A percentile compares a stretch with the other conserved stretches of the same genome.
phyloP scores from a whole-genome alignment of 352 stramenopile species.

The Aphanomyces astaci region DNA sequence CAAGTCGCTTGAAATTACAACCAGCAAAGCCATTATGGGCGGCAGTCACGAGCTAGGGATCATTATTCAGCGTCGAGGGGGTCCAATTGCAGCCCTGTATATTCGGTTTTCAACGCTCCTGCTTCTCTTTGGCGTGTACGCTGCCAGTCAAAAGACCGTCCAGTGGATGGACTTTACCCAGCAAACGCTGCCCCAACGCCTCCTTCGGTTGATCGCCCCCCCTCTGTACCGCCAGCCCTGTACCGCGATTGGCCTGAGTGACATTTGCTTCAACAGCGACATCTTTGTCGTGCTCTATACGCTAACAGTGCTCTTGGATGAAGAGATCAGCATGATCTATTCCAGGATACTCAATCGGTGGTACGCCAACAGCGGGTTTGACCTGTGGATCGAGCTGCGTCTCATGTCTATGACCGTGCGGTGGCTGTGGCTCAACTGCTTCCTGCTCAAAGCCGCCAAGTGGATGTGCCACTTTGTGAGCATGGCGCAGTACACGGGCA shows the following conservation, averaged over 20 bases:
- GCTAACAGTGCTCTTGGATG: not conserved
- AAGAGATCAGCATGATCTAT: not conserved
- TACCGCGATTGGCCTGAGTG: not conserved
- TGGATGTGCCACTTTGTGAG: not conserved
- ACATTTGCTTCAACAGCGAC: constrained; percentile 21
- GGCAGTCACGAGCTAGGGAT: not conserved
- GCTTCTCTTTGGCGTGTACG: not conserved
- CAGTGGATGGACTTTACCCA: constrained; percentile 6
- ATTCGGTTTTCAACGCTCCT: not conserved
- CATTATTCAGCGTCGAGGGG: not conserved
- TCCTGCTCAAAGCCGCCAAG: not conserved
- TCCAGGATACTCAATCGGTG: not conserved
- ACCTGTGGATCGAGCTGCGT: not conserved
- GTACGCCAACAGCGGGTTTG: not conserved
- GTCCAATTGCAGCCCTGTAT: not conserved
- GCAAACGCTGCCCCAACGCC: not conserved
- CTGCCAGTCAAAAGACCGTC: not conserved
- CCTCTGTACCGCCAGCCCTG: not conserved
- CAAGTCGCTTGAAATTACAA: not conserved
- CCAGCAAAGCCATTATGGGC: not conserved
- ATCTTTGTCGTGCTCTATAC: constrained; percentile 19
- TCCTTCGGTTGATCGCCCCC: not conserved
- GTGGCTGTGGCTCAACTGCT: constrained; percentile 19
- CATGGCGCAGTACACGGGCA: constrained; percentile 6
- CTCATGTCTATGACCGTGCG: constrained; percentile 1